These are phyloP conservation scores for Trichoderma gracile DNA, from an alignment of 2,329 filamentous ascomycete species.

Conservation along the genomic window DNA sequence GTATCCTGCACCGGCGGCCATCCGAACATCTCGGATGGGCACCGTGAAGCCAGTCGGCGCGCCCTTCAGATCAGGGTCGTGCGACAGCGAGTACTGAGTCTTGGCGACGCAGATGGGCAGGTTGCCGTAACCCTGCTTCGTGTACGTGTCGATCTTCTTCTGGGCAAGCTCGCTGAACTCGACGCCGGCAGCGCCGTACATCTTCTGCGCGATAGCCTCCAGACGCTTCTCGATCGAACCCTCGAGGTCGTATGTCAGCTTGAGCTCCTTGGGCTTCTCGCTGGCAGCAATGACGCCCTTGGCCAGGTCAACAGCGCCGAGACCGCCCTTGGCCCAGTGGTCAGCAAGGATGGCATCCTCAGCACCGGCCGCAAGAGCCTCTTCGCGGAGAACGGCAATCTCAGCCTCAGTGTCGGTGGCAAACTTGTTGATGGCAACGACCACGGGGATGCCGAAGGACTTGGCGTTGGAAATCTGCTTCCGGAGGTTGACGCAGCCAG, in stretches of 20 bases:
- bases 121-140: slow-evolving; percentile 85
- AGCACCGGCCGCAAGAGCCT: slow-evolving; percentile 86
- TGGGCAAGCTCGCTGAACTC: slow-evolving; percentile 93
- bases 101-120: slow-evolving; percentile 96
- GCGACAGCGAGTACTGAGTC: slow-evolving; percentile 95
- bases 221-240: slow-evolving; percentile 85
- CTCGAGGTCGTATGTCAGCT: slow-evolving; percentile 79
- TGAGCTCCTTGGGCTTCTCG: slow-evolving; percentile 82
- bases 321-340: slow-evolving; percentile 95
- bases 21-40: slow-evolving; percentile 87
- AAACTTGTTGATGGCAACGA: slow-evolving; percentile 97
- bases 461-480: slow-evolving; percentile 94
- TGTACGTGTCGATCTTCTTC: slow-evolving; percentile 95
- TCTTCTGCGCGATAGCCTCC: slow-evolving; percentile 82
- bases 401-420: slow-evolving; percentile 92
- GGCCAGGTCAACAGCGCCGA: slow-evolving; percentile 84
- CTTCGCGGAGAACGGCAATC: slow-evolving; percentile 83
- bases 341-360: slow-evolving; percentile 92
- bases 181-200: slow-evolving; percentile 90
- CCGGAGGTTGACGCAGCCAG: slow-evolving; percentile 88
- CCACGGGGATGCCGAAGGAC: slow-evolving; percentile 85
- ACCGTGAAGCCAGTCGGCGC: slow-evolving; percentile 93
- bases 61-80: slow-evolving; percentile 91
- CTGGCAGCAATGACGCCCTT: slow-evolving; percentile 81
- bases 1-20: slow-evolving; percentile 93